Evolutionary conservation across 768 basidiomycete genomes (phyloP), one percentile per base, ranked within the genome.

Genomic region (Lyophyllum semitale): DNA sequence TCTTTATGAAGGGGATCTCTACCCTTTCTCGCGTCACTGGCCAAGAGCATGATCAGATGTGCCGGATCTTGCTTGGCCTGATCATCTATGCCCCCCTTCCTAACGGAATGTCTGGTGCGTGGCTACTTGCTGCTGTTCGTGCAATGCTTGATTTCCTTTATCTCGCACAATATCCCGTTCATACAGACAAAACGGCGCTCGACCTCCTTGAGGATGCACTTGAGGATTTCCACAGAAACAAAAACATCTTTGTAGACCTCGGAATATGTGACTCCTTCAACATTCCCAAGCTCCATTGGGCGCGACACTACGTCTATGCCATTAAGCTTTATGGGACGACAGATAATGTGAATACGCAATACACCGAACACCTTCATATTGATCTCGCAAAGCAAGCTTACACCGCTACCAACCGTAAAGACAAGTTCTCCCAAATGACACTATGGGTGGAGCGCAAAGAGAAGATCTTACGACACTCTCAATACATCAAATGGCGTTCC

Each of bases 391-490:
- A n/a, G n/a, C n/a, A n/a, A n/a, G n/a, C n/a, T n/a, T n/a, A n/a
- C n/a, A n/a, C n/a, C n/a, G n/a, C n/a, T n/a, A n/a, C n/a, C n/a
- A n/a, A n/a, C n/a, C n/a, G n/a, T 17, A 68, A 68, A 25, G 71
- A 77, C 17, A 64, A 74, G 44, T 70, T 61, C 18, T n/a, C 52
- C 2, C 76, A 77, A 53, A 78, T 78, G 77, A 71, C 71, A 8
- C 17, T 44, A 1, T 76, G 73, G 73, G n/a, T n/a, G n/a, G n/a
- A n/a, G n/a, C n/a, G n/a, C n/a, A n/a, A n/a, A n/a, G n/a, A n/a
- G n/a, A n/a, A n/a, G 49, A 53, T 74, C n/a, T 33, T 58, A n/a
- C 59, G 33, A 1, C 65, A 62, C 55, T 54, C 60, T 6, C 59
- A 60, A 6, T 68, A 59, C 47, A 48, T 73, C 13, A 7, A 43